These are phyloP conservation scores for Ceratocystis albifundus DNA, from an alignment of 2,329 filamentous ascomycete species.

Conservation along the genomic window DNA sequence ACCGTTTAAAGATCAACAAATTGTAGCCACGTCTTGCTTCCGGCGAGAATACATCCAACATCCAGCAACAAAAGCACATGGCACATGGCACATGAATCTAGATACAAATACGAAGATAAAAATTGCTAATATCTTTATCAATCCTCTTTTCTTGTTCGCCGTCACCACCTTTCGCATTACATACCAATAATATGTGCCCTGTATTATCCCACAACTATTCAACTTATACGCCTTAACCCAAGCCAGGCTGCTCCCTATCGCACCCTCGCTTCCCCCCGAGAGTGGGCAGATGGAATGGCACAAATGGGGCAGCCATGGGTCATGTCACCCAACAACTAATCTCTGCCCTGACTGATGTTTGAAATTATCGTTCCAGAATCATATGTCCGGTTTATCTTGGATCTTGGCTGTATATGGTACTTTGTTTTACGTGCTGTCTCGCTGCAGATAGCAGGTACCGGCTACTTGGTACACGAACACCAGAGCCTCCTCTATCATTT, in stretches of 20 bases:
- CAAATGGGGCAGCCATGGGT: background rate
- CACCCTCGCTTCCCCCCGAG: no score
- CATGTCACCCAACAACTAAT: background rate
- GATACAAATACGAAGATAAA: background rate
- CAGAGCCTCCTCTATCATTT: background rate
- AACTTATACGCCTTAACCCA: no score
- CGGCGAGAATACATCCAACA: background rate
- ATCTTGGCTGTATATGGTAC: no score
- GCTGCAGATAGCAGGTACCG: background rate
- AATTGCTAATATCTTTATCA: background rate
- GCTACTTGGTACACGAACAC: background rate
- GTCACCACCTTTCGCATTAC: no score
- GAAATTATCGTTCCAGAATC: constrained; percentile 23
- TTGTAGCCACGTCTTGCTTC: background rate
- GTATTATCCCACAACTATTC: no score
- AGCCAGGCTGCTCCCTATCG: no score
- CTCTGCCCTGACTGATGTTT: constrained; percentile 15
- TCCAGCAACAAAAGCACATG: background rate
- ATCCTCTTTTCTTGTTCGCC: no score
- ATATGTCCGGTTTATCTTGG: background rate
- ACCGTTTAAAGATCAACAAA: background rate
- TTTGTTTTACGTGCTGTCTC: no score
- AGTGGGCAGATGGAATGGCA: no score
- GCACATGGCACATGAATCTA: no score
- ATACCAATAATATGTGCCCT: no score